Evolutionary conservation across 208 protist species (phyloP).

Genomic region (Plasmodiophora brassicae): DNA sequence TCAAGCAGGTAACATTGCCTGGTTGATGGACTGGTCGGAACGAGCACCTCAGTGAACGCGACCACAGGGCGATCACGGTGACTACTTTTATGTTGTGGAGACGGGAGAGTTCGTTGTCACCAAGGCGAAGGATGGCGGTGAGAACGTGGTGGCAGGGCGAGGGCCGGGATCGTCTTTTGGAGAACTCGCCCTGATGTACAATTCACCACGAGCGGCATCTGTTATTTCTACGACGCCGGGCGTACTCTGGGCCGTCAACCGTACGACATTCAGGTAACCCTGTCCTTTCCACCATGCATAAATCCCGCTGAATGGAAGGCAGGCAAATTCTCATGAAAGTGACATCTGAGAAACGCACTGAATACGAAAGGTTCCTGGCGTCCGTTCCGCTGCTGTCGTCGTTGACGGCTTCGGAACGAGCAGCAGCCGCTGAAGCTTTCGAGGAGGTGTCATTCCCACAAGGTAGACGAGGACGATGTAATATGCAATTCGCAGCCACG

Average conservation of each 20-base stretch:
- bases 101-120: neutral
- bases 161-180: conserved; percentile 11
- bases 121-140: neutral
- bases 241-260: neutral
- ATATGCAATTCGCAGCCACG: too few species aligned
- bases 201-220: conserved; percentile 25
- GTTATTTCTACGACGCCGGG: neutral
- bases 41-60: neutral
- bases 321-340: conserved; percentile 1
- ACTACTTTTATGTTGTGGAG: conserved; percentile 33
- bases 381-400: neutral
- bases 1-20: neutral
- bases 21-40: neutral
- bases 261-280: neutral
- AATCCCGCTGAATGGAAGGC: too few species aligned
- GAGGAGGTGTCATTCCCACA: neutral
- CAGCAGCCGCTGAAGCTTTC: neutral
- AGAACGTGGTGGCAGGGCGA: neutral
- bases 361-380: neutral
- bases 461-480: too few species aligned
- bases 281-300: neutral
- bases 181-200: conserved; percentile 31
- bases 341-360: neutral
- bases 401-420: neutral
- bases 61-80: neutral